Evolutionary conservation across 257 asterid species (phyloP).

Genomic region (Rehmannia glutinosa): DNA sequence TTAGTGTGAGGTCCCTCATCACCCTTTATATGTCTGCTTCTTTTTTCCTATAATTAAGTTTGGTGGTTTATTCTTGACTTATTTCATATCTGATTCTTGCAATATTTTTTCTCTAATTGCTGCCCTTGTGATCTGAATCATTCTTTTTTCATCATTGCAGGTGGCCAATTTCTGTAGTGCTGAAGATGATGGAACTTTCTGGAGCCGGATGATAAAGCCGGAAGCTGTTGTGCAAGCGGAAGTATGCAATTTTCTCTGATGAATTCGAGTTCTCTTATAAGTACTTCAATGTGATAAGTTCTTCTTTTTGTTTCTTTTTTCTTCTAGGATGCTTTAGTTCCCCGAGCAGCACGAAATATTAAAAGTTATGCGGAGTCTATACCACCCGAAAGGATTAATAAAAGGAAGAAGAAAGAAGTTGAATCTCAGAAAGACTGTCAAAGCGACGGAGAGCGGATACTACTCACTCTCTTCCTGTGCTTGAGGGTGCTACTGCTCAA

Average conservation of each 20-base stretch:
- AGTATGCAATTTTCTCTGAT: conserved; percentile 34
- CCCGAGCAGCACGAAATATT: conserved; percentile 94
- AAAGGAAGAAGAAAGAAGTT: conserved; percentile 77
- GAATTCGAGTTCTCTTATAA: conserved; percentile 14
- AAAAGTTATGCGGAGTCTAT: conserved; percentile 88
- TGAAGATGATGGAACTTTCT: conserved; percentile 95
- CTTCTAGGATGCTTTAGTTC: conserved; percentile 83
- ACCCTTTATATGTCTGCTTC: background rate
- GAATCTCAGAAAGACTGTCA: conserved; percentile 67
- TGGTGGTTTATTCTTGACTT: background rate
- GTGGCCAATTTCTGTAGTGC: conserved; percentile 93
- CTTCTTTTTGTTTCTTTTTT: conserved; percentile 13
- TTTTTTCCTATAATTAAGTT: background rate
- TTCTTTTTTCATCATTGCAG: conserved; percentile 36
- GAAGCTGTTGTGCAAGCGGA: conserved; percentile 83
- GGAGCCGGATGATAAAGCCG: conserved; percentile 99
- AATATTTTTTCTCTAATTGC: background rate
- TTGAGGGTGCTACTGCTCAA: conserved; percentile 97
- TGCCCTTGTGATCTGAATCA: conserved; percentile 11
- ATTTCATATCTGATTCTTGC: too few species aligned
- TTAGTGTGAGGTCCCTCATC: background rate
- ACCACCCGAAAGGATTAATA: conserved; percentile 60
- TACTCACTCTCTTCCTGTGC: conserved; percentile 60
- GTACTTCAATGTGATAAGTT: conserved; percentile 6
- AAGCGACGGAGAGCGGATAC: conserved; percentile 86